Conservation (phyloP, 345 rosid species). For the Leavenworthia alabamica region DNA sequence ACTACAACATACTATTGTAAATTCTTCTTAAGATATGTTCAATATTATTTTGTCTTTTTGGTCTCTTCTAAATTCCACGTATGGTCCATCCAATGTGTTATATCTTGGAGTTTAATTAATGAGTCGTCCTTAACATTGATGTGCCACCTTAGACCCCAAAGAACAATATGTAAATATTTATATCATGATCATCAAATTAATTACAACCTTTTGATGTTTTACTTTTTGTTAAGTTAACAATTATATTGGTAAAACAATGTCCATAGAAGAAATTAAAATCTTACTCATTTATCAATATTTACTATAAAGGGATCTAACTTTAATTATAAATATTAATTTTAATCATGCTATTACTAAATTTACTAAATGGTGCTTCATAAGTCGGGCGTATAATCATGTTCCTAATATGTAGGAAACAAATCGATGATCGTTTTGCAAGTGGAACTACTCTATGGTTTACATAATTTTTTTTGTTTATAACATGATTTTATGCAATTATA, state of each 20-base stretch:
- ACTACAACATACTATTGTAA: slow-evolving; percentile 34
- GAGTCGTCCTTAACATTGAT: slow-evolving; percentile 25
- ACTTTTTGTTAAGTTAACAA: too few relatives aligned
- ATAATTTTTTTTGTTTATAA: neutral
- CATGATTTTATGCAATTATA: neutral
- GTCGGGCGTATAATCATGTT: neutral
- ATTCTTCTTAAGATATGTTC: slow-evolving; percentile 27
- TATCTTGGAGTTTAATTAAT: slow-evolving; percentile 33
- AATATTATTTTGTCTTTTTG: slow-evolving; percentile 30
- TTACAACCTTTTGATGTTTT: too few relatives aligned
- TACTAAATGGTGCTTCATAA: neutral
- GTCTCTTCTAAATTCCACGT: slow-evolving; percentile 20
- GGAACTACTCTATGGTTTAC: neutral
- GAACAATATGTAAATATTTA: neutral
- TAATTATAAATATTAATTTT: neutral
- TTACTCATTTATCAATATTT: neutral
- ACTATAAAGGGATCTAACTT: neutral
- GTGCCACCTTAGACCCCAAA: slow-evolving; percentile 16
- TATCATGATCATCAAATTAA: neutral
- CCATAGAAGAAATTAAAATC: neutral
- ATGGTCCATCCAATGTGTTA: slow-evolving; percentile 31
- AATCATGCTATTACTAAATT: neutral
- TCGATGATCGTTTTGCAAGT: slow-evolving; percentile 7
- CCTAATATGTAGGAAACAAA: slow-evolving; percentile 23
- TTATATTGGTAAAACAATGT: neutral